These are phyloP conservation scores for Suillus subalutaceus DNA, from an alignment of 768 basidiomycete genomes.

Conservation along the genomic window DNA sequence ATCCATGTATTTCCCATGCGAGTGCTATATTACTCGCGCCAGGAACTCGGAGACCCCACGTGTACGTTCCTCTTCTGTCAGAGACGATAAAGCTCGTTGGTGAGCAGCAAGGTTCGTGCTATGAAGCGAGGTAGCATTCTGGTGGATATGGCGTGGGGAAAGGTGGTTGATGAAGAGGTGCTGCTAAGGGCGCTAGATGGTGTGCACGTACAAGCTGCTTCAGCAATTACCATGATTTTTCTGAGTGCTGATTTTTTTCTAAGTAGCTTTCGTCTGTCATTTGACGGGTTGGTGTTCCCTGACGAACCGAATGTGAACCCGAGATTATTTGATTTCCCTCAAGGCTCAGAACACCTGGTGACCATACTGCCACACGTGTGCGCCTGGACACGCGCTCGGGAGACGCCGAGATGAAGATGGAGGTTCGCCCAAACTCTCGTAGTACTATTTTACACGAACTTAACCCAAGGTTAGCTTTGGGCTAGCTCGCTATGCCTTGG, in stretches of 20 bases:
- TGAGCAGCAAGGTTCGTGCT: slow-evolving; percentile 66
- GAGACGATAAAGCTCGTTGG: slow-evolving; percentile 73
- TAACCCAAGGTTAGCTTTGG: neutral
- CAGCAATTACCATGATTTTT: neutral
- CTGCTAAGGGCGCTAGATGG: slow-evolving; percentile 79
- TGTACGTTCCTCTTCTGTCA: slow-evolving; percentile 53
- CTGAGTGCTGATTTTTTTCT: slow-evolving; percentile 11
- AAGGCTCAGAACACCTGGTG: slow-evolving; percentile 51
- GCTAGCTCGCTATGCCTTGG: neutral
- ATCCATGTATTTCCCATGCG: too few species aligned
- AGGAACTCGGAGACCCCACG: too few species aligned
- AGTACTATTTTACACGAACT: neutral
- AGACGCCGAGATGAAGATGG: slow-evolving; percentile 78
- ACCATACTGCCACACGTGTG: slow-evolving; percentile 83
- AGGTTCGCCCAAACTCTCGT: slow-evolving; percentile 33
- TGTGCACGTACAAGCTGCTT: slow-evolving; percentile 68
- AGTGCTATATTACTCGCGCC: too few species aligned
- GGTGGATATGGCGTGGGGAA: slow-evolving; percentile 79
- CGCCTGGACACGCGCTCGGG: slow-evolving; percentile 52
- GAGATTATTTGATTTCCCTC: slow-evolving; percentile 68
- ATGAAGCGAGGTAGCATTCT: slow-evolving; percentile 75
- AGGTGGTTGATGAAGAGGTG: slow-evolving; percentile 82
- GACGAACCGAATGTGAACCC: slow-evolving; percentile 80
- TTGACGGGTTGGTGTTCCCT: slow-evolving; percentile 82
- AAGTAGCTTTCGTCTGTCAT: slow-evolving; percentile 58